Conservation (phyloP, 202 grass and related monocot species). For the Zoysia matrella region DNA sequence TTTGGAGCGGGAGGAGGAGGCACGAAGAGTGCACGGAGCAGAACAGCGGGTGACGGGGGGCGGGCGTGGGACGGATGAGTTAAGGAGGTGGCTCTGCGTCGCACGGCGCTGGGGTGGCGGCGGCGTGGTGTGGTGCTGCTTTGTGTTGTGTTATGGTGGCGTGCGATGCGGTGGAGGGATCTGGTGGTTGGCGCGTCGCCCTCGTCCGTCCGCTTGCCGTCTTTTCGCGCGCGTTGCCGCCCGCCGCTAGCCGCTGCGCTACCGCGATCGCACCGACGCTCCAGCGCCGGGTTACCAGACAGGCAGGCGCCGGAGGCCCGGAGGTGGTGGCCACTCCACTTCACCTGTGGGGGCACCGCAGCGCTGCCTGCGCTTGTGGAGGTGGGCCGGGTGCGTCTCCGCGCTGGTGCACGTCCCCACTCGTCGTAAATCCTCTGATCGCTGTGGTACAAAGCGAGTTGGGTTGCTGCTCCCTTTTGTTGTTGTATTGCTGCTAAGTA, state of each 20-base stretch:
- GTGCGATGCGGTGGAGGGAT: constrained; percentile 53
- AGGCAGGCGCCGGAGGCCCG: neutral
- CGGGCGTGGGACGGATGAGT: constrained; percentile 10
- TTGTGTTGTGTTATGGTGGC: constrained; percentile 13
- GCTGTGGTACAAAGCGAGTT: constrained; percentile 25
- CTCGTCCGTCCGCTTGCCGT: constrained; percentile 8
- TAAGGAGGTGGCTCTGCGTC: neutral
- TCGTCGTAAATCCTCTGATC: neutral
- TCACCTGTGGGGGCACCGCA: constrained; percentile 32
- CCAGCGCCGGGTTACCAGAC: too few relatives aligned
- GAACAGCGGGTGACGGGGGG: neutral
- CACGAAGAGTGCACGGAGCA: constrained; percentile 8
- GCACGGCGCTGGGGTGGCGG: too few relatives aligned
- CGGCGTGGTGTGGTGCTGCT: too few relatives aligned
- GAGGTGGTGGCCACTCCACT: constrained; percentile 65
- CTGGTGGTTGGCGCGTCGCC: constrained; percentile 60
- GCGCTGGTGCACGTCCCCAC: constrained; percentile 10
- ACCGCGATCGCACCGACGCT: too few relatives aligned
- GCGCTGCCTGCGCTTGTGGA: too few relatives aligned
- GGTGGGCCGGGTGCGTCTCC: constrained; percentile 1
- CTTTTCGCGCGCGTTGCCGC: neutral
- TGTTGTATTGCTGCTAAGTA: neutral
- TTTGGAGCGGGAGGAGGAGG: neutral
- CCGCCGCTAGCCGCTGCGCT: too few relatives aligned
- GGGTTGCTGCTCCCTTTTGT: neutral